A percentile compares a stretch with the other conserved stretches of the same genome.
phyloP scores from a whole-genome alignment of 2,329 filamentous ascomycete species.

The Thelonectria rubi region DNA sequence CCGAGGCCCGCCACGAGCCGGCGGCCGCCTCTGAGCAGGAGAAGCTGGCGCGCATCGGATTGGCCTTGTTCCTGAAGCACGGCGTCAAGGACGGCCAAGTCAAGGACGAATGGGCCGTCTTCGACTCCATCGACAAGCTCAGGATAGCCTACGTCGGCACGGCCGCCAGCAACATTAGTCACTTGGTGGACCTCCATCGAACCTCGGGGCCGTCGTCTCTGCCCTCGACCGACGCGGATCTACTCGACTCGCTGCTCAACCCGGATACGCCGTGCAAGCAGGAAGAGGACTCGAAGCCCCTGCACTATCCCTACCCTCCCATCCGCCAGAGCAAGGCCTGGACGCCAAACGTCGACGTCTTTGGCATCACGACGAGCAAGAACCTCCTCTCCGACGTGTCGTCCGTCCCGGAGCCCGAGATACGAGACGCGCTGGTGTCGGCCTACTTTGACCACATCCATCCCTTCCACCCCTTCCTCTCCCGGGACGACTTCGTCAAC shows the following conservation, averaged over 20 bases:
- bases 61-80: conserved; percentile 38
- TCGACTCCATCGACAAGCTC: conserved; percentile 37
- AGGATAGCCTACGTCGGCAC: conserved; percentile 40
- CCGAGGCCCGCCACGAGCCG: neutral
- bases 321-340: conserved; percentile 35
- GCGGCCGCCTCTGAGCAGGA: conserved; percentile 28
- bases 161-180: conserved; percentile 34
- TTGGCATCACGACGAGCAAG: conserved; percentile 31
- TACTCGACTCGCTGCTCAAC: conserved; percentile 28
- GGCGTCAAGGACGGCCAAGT: conserved; percentile 28
- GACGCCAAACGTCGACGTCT: conserved; percentile 29
- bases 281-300: conserved; percentile 1
- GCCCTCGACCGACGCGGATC: conserved; percentile 5
- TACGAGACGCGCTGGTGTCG: conserved; percentile 32
- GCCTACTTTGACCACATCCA: conserved; percentile 40
- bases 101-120: conserved; percentile 34
- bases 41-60: conserved; percentile 33
- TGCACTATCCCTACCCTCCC: conserved; percentile 39
- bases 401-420: conserved; percentile 34
- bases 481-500: conserved; percentile 35
- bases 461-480: conserved; percentile 35
- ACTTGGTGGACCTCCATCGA: conserved; percentile 33
- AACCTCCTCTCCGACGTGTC: conserved; percentile 35
- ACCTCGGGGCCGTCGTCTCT: conserved; percentile 31
- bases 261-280: conserved; percentile 26